Evolutionary conservation across 164 flowering plant genomes (phyloP).

Genomic region (Protea cynaroides): DNA sequence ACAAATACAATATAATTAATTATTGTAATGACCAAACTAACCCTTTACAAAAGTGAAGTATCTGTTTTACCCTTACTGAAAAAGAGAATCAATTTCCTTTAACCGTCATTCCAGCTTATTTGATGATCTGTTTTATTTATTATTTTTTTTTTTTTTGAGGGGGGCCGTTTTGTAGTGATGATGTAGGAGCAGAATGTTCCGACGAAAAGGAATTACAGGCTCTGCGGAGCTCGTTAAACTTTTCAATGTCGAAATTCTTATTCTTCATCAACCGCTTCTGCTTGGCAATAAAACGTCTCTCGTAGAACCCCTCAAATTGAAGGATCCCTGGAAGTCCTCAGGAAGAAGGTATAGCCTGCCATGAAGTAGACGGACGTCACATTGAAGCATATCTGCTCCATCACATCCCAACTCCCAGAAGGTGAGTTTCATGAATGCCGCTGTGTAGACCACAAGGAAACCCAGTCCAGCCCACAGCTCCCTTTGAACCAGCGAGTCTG

Average conservation of each 20-base stretch:
- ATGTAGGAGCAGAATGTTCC: neutral
- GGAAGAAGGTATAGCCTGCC: conserved; percentile 64
- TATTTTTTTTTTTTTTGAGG: no score
- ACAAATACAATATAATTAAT: no score
- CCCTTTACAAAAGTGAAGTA: no score
- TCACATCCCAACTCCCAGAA: conserved; percentile 90
- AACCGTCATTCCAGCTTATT: no score
- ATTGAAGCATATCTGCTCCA: conserved; percentile 79
- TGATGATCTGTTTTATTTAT: no score
- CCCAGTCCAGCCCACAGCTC: conserved; percentile 65
- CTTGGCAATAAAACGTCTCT: conserved; percentile 49
- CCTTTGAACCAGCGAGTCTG: conserved; percentile 35
- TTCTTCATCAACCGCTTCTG: conserved; percentile 40
- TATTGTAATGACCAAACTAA: no score
- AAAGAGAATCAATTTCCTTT: no score
- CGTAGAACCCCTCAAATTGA: conserved; percentile 71
- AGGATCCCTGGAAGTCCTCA: conserved; percentile 61
- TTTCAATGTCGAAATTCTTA: conserved; percentile 35
- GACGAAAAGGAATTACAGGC: neutral
- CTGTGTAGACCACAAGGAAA: conserved; percentile 47
- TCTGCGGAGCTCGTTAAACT: conserved; percentile 40
- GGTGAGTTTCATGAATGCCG: conserved; percentile 67
- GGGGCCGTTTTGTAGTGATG: no score
- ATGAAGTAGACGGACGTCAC: conserved; percentile 58
- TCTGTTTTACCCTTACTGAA: no score